These are phyloP conservation scores for Yamadazyma insecticola DNA, from an alignment of 805 yeast species.

Conservation along the genomic window DNA sequence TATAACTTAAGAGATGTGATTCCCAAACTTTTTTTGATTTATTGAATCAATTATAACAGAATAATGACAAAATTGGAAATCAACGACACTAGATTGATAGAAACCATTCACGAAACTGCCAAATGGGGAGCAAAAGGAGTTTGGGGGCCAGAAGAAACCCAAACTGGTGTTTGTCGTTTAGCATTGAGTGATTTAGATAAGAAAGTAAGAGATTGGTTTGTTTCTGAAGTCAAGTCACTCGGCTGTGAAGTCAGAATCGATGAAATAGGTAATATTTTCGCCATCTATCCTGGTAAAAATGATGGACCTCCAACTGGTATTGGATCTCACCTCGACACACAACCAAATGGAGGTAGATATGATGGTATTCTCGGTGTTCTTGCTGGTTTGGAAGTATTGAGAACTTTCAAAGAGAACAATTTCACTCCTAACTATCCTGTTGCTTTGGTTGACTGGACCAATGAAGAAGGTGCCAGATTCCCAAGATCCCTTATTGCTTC, in stretches of 20 bases:
- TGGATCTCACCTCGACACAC: conserved; percentile 70
- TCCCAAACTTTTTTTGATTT: no score
- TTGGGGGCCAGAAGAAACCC: conserved; percentile 51
- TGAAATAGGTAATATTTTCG: conserved; percentile 64
- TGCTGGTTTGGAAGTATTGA: conserved; percentile 58
- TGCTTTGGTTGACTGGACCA: conserved; percentile 62
- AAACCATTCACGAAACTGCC: conserved; percentile 59
- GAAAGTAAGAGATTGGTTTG: conserved; percentile 60
- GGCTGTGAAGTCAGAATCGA: conserved; percentile 59
- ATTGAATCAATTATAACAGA: no score
- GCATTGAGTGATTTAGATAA: conserved; percentile 62
- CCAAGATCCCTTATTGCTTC: conserved; percentile 63
- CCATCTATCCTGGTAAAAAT: conserved; percentile 53
- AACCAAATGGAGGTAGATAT: conserved; percentile 71
- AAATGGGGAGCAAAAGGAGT: conserved; percentile 55
- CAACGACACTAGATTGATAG: conserved; percentile 49
- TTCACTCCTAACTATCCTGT: conserved; percentile 58
- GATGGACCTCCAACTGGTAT: conserved; percentile 53
- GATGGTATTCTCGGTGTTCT: conserved; percentile 68
- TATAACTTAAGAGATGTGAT: no score
- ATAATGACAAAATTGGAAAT: no score
- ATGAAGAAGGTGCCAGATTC: conserved; percentile 72
- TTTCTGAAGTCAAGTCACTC: conserved; percentile 41
- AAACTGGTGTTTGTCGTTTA: conserved; percentile 64
- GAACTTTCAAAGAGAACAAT: conserved; percentile 56